Percentiles rank a stretch among this genome's conserved stretches.
phyloP scores from a whole-genome alignment of 805 yeast genomes.

The Suhomyces faveliae region DNA sequence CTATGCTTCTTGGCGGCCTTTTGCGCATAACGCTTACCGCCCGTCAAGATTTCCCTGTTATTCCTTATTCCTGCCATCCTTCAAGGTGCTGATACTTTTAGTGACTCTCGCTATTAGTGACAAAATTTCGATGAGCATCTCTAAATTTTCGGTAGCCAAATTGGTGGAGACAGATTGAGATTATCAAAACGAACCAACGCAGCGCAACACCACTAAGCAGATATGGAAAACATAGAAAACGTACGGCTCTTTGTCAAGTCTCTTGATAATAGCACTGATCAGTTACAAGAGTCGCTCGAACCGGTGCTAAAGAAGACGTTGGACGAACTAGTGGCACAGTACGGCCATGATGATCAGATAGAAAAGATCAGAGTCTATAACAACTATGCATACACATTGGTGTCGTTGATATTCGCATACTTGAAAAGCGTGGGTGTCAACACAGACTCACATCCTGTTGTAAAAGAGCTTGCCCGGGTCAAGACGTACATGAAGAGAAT shows the following conservation, averaged over 20 bases:
- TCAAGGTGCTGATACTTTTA: not conserved
- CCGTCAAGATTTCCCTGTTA: conserved; percentile 84
- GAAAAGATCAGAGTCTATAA: conserved; percentile 34
- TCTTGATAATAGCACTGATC: conserved; percentile 36
- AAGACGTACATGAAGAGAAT: conserved; percentile 65
- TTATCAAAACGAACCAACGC: not conserved
- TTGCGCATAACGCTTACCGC: conserved; percentile 76
- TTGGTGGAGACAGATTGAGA: not conserved
- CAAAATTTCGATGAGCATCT: conserved; percentile 4
- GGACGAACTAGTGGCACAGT: conserved; percentile 33
- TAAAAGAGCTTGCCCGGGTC: conserved; percentile 64
- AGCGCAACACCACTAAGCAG: not conserved
- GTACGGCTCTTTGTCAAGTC: conserved; percentile 40
- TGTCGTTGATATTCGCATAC: conserved; percentile 58
- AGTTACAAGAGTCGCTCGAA: conserved; percentile 32
- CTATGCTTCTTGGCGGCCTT: conserved; percentile 64
- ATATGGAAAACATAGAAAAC: conserved; percentile 48
- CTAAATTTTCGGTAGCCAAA: conserved; percentile 3
- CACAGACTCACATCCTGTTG: conserved; percentile 58
- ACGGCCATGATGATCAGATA: conserved; percentile 20
- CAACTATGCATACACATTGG: conserved; percentile 49
- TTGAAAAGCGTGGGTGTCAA: conserved; percentile 58
- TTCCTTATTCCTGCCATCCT: conserved; percentile 32
- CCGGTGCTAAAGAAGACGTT: conserved; percentile 39
- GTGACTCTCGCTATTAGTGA: no score